phyloP scores from a whole-genome alignment of 306 rosid species.

The Sechiopsis laciniata region DNA sequence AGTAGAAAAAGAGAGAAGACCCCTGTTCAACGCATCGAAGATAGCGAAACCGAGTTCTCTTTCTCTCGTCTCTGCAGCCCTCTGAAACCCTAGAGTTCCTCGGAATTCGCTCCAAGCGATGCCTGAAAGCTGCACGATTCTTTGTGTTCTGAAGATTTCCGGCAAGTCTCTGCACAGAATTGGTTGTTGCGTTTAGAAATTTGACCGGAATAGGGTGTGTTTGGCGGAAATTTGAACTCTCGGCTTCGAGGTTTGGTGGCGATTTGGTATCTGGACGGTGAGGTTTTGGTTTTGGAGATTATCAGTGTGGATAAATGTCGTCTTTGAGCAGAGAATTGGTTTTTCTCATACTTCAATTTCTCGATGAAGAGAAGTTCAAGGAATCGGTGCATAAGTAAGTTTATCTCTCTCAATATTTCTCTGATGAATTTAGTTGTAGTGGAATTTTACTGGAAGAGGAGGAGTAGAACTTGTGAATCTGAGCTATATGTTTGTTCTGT shows the following conservation, averaged over 20 bases:
- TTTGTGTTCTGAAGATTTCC: conserved; percentile 29
- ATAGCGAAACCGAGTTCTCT: conserved; percentile 58
- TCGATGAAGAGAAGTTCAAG: conserved; percentile 71
- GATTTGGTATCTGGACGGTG: conserved; percentile 1
- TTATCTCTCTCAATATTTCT: background rate
- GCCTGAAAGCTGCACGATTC: conserved; percentile 21
- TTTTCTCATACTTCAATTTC: conserved; percentile 80
- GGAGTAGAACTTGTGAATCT: background rate
- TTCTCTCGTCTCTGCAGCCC: conserved; percentile 42
- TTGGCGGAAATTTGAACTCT: conserved; percentile 28
- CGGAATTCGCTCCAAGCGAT: conserved; percentile 29
- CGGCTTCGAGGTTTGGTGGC: conserved; percentile 7
- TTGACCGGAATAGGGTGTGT: conserved; percentile 19
- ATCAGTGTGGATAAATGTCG: conserved; percentile 37
- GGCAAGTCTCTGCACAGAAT: conserved; percentile 29
- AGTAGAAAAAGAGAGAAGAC: conserved; percentile 41
- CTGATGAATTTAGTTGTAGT: background rate
- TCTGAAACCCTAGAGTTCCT: conserved; percentile 67
- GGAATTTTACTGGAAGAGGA: background rate
- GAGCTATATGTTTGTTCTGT: background rate
- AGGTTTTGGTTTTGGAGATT: conserved; percentile 20
- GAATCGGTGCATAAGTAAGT: conserved; percentile 68
- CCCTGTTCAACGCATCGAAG: conserved; percentile 67
- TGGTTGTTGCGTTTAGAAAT: conserved; percentile 25
- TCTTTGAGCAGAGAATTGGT: conserved; percentile 83